phyloP scores from a whole-genome alignment of 2,329 filamentous ascomycete species.

The Neonectria magnoliae region DNA sequence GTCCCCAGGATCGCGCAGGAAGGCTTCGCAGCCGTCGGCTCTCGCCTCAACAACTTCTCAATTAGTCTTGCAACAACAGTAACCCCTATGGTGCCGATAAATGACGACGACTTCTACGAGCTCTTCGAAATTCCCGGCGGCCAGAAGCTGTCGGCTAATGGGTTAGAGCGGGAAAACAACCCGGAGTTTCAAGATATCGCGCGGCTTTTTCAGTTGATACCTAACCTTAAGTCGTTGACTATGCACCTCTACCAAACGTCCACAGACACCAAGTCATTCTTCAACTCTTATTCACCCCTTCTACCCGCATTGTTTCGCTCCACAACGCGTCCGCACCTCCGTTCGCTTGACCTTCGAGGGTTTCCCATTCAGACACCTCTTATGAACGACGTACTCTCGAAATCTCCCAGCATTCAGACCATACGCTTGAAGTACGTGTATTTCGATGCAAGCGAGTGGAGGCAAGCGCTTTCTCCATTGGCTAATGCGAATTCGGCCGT shows the following conservation, averaged over 20 bases:
- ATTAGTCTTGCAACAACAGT: too few species aligned
- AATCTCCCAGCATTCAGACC: background rate
- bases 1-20: too few species aligned
- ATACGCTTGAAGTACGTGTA: background rate
- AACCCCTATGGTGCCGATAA: too few species aligned
- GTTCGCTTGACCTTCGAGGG: background rate
- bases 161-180: background rate
- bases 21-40: too few species aligned
- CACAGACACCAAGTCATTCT: background rate
- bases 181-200: background rate
- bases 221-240: background rate
- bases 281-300: background rate
- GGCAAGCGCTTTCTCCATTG: background rate
- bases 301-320: background rate
- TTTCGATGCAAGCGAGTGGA: background rate
- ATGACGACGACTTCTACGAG: too few species aligned
- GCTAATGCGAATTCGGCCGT: background rate
- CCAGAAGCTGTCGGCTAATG: background rate
- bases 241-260: background rate
- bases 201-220: background rate
- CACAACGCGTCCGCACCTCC: background rate
- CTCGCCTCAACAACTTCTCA: too few species aligned
- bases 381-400: background rate
- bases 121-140: too few species aligned
- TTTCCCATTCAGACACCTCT: background rate